Evolutionary conservation across 1,284 basidiomycete species (phyloP), one percentile per base, ranked within the genome.

Genomic region (Vanrija sp.): DNA sequence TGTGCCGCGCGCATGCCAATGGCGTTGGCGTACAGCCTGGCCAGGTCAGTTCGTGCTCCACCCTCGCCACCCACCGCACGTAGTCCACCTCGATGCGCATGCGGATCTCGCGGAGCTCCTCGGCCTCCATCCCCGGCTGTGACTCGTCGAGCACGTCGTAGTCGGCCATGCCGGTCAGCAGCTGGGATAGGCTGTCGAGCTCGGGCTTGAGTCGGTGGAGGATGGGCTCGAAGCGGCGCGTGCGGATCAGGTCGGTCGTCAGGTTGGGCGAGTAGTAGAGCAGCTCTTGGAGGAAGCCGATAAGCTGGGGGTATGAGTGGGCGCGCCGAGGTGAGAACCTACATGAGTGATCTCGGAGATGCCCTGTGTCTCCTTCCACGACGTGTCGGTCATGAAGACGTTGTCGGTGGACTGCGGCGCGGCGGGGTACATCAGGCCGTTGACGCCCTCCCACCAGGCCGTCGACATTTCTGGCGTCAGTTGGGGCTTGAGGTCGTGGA

Each of bases 41-140:
- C 6, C 23, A 6, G 10, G 16, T 38, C n/a, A 39, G 45, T n/a
- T n/a, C n/a, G n/a, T n/a, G n/a, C 14, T 7, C n/a, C 43, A 9
- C 25, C 6, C 4, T 19, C 23, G 19, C 15, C 20, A 35, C 56
- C 19, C 38, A 58, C 61, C 56, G 22, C 16, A 63, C 54, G 38
- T 63, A 60, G 47, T 63, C 58, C n/a, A 56, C 45, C 47, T 63
- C 61, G 20, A 63, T 24, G 4, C 58, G 46, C 51, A 56, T 52
- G 6, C 51, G 31, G 25, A 63, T 53, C 36, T 60, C 59, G 18
- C 52, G 59, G 27, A 60, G 25, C 48, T 60, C 56, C 12, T 55
- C 56, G 8, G 45, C 49, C 18, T 53, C 52, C 39, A 61, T 44
- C 15, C 56, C 51, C 7, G 53, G 44, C 31, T 49, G 41, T 2